Conservation (phyloP, 169 alveolate species). For the Cytauxzoon felis region DNA sequence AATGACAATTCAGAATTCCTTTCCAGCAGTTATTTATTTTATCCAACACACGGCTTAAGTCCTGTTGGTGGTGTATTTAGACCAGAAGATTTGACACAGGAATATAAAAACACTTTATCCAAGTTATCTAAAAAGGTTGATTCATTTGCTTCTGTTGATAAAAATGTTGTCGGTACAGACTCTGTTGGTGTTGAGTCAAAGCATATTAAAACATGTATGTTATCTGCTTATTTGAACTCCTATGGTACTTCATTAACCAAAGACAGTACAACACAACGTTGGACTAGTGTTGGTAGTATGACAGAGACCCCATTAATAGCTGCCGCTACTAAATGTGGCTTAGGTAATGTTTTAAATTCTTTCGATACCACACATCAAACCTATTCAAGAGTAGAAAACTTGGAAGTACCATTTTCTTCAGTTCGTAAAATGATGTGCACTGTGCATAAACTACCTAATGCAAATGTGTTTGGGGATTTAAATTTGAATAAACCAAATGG, state of each 20-base stretch:
- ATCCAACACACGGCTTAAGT: constrained; percentile 85
- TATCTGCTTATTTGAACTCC: constrained; percentile 82
- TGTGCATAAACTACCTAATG: constrained; percentile 72
- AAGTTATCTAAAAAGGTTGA: not conserved
- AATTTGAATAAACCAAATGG: constrained; percentile 3
- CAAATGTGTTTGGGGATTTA: constrained; percentile 64
- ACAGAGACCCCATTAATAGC: constrained; percentile 87
- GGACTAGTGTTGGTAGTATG: constrained; percentile 83
- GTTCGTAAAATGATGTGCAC: constrained; percentile 85
- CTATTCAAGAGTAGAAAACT: constrained; percentile 50
- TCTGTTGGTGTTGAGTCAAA: constrained; percentile 32
- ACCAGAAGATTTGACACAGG: constrained; percentile 61
- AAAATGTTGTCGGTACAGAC: constrained; percentile 9
- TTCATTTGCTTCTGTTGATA: not conserved
- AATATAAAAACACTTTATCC: constrained; percentile 33
- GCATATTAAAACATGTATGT: constrained; percentile 71
- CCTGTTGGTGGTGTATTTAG: constrained; percentile 85
- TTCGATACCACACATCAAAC: constrained; percentile 15
- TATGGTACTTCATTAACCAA: constrained; percentile 72
- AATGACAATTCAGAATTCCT: constrained; percentile 35
- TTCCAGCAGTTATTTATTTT: constrained; percentile 66
- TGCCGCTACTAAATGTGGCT: constrained; percentile 85
- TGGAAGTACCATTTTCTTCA: constrained; percentile 87
- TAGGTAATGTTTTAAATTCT: constrained; percentile 48
- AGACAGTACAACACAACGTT: constrained; percentile 46